A percentile compares a stretch with the other conserved stretches of the same genome.
These are phyloP conservation scores for Kluyveromyces sp. DNA, from an alignment of 1,139 yeast genomes.

Conservation along the genomic window DNA sequence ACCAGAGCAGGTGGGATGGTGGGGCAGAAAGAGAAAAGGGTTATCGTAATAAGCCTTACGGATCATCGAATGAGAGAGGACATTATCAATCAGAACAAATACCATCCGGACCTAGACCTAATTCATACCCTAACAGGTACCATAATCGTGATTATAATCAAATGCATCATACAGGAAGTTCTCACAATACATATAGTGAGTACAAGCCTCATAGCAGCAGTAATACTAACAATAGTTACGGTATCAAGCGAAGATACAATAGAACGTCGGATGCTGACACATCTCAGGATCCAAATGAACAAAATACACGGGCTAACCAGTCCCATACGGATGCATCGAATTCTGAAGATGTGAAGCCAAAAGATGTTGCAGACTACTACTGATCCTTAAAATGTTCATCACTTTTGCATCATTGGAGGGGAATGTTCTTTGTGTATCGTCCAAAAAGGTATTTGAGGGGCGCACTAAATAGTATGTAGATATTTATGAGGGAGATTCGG, in stretches of 20 bases:
- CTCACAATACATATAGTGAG: background rate
- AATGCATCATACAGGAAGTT: background rate
- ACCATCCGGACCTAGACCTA: background rate
- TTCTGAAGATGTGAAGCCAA: background rate
- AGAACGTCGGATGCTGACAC: background rate
- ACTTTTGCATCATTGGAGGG: too few species aligned
- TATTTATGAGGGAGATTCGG: background rate
- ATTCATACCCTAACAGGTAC: background rate
- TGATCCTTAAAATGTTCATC: background rate
- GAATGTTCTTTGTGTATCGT: too few species aligned
- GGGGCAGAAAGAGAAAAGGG: background rate
- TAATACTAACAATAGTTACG: background rate
- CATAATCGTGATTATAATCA: background rate
- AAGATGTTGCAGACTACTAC: constrained; percentile 6
- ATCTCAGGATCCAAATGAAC: background rate
- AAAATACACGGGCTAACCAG: background rate
- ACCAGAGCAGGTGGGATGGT: background rate
- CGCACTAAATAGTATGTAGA: constrained; percentile 3
- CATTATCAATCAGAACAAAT: background rate
- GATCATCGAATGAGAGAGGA: background rate
- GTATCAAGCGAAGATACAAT: background rate
- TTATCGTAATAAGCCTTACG: background rate
- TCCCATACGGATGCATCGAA: background rate
- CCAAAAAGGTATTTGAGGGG: too few species aligned
- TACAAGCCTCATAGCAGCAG: background rate